These are phyloP conservation scores for Dichotomopilus funicola DNA, from an alignment of 2,329 filamentous ascomycete genomes.

Conservation along the genomic window DNA sequence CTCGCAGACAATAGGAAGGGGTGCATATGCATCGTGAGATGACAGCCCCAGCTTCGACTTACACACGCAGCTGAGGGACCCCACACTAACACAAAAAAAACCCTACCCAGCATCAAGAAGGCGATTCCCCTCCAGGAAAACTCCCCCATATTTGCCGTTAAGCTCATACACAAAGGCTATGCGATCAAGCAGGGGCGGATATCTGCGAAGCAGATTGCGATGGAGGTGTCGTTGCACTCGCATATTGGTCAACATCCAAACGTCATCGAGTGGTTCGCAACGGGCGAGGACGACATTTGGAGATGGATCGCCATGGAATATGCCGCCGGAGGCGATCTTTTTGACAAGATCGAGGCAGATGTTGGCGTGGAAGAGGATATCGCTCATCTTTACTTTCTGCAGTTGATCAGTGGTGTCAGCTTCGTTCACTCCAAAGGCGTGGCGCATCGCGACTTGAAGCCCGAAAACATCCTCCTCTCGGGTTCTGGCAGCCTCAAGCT, in stretches of 20 bases:
- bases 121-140: constrained; percentile 65
- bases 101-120: constrained; percentile 71
- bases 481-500: constrained; percentile 83
- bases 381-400: constrained; percentile 91
- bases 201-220: constrained; percentile 78
- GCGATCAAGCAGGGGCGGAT: constrained; percentile 84
- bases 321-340: constrained; percentile 89
- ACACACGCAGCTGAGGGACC: constrained; percentile 9
- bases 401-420: constrained; percentile 81
- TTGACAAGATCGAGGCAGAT: constrained; percentile 99
- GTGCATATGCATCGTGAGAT: constrained; percentile 89
- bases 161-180: constrained; percentile 97
- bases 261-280: constrained; percentile 86
- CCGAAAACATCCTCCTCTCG: constrained; percentile 90
- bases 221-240: constrained; percentile 86
- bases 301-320: constrained; percentile 98
- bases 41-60: constrained; percentile 10
- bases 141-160: constrained; percentile 85
- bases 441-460: constrained; percentile 85
- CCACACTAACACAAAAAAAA: constrained; percentile 17
- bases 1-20: constrained; percentile 92
- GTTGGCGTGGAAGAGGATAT: constrained; percentile 91
- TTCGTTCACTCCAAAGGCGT: constrained; percentile 97
- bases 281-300: constrained; percentile 80
- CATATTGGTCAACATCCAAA: constrained; percentile 86